Conservation (phyloP, 192 early-diverging fungal genomes). For the Funneliformis geosporum region DNA sequence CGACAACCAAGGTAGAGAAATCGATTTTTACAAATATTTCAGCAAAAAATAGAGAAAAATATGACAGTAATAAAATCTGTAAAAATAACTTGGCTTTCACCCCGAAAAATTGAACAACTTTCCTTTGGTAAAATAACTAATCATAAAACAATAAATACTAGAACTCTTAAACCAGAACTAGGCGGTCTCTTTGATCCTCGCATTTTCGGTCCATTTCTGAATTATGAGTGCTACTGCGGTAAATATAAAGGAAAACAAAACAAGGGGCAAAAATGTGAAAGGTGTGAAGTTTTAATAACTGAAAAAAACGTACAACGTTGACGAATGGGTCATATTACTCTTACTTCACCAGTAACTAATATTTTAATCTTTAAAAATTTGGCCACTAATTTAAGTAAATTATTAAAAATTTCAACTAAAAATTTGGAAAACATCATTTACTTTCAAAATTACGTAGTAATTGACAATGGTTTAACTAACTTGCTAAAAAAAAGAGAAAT, state of each 20-base stretch:
- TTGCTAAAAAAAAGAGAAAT: conserved; percentile 13
- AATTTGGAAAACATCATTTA: conserved; percentile 22
- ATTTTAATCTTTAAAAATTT: conserved; percentile 3
- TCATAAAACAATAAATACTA: not conserved
- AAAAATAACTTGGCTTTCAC: conserved; percentile 19
- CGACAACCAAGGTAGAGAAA: conserved; percentile 9
- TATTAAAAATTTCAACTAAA: conserved; percentile 7
- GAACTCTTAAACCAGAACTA: conserved; percentile 5
- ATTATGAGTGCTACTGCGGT: conserved; percentile 23
- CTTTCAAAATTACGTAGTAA: not conserved
- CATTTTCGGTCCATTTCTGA: conserved; percentile 21
- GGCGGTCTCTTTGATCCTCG: conserved; percentile 22
- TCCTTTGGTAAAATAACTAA: conserved; percentile 15
- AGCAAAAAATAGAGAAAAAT: conserved; percentile 7
- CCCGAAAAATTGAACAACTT: conserved; percentile 16
- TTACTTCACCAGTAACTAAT: conserved; percentile 22
- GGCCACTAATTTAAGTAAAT: conserved; percentile 14
- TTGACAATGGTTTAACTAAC: conserved; percentile 26
- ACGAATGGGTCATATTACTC: conserved; percentile 14
- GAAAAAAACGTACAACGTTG: conserved; percentile 22
- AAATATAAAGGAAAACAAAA: conserved; percentile 29
- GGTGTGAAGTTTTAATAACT: conserved; percentile 17
- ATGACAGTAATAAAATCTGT: conserved; percentile 19
- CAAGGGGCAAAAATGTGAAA: conserved; percentile 18
- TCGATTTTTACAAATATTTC: conserved; percentile 23